Percentiles rank a stretch among this genome's conserved stretches.
phyloP scores from a whole-genome alignment of 2,329 filamentous ascomycete genomes.

The Arthrobotrys sphaeroides region DNA sequence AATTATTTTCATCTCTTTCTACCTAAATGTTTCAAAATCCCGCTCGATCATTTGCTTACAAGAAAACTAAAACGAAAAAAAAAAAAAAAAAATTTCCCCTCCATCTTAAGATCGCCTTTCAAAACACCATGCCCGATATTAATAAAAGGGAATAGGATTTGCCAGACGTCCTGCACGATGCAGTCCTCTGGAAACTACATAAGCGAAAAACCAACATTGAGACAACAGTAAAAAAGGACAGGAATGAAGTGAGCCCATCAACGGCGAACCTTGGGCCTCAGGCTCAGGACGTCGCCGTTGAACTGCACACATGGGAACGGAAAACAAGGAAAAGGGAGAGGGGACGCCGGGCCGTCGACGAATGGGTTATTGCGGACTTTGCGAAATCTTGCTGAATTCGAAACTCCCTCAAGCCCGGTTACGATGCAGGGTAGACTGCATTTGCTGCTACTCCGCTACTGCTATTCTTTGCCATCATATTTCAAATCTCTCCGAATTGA shows the following conservation, averaged over 20 bases:
- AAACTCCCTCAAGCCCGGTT: constrained; percentile 22
- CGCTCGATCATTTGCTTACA: constrained; percentile 31
- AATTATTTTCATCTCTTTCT: constrained; percentile 10
- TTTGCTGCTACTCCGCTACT: constrained; percentile 29
- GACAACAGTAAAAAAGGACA: constrained; percentile 29
- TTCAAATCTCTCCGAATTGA: constrained; percentile 52
- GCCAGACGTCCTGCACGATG: constrained; percentile 41
- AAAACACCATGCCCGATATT: constrained; percentile 28
- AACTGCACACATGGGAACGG: constrained; percentile 38
- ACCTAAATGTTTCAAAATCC: constrained; percentile 35
- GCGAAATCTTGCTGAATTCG: constrained; percentile 17
- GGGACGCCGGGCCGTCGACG: constrained; percentile 9
- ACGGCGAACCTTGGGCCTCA: constrained; percentile 28
- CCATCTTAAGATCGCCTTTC: constrained; percentile 48
- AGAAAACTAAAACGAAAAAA: constrained; percentile 10
- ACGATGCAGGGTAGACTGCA: constrained; percentile 29
- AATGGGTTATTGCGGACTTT: constrained; percentile 25
- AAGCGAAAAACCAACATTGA: constrained; percentile 41
- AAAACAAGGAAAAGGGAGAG: constrained; percentile 17
- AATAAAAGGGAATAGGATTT: constrained; percentile 24
- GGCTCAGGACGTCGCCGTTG: constrained; percentile 26
- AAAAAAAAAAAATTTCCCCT: neutral
- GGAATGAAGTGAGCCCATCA: constrained; percentile 19
- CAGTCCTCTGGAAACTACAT: constrained; percentile 47
- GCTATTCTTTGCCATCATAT: constrained; percentile 22